Evolutionary conservation across 2,329 filamentous ascomycete genomes (phyloP), one percentile per base, ranked within the genome.

Genomic region (Akanthomyces muscarius): DNA sequence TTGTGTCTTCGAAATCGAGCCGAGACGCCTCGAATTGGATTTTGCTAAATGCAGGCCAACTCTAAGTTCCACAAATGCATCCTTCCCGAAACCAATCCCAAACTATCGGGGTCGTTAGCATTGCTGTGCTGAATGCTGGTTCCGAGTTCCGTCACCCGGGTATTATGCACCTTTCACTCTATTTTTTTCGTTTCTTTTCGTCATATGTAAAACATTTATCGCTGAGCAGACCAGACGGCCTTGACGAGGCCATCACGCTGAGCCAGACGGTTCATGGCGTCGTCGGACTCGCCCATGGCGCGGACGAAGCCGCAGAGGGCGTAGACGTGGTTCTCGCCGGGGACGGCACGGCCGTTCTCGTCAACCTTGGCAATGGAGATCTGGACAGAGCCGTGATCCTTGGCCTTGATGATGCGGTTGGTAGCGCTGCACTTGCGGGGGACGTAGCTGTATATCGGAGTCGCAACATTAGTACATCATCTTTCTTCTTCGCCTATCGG

Each of bases 341-440:
- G 92, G 83, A 88, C 76, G 71, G 93, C 92, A 75, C 93, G 91
- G 79, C 95, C 95, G 84, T 93, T 96, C 89, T 99, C 95, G 81
- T 98, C 94, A 74, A 99, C 95, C 86, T 97, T 98, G 81, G 89
- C 94, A 78, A 99, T 85, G 74, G 89, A 91, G 81, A 99, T 92
- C 83, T 99, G 95, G 74, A 98, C 95, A 68, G 91, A 96, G 75
- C 92, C 94, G 87, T 99, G 95, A 84, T 99, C 95, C 86, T 98
- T 97, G 86, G 95, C 92, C 86, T 97, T 97, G 89, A 99, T 98
- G 87, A 98, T 97, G 84, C 95, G 92, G 91, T 96, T 96, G 81
- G 94, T 97, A 74, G 93, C 93, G 81, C 87, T 92, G 91, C 94
- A 98, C 86, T 97, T 98, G 86, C 94, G 92, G 80, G 92, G 92